phyloP scores from a whole-genome alignment of 306 rosid species.

The Trifolium dubium region DNA sequence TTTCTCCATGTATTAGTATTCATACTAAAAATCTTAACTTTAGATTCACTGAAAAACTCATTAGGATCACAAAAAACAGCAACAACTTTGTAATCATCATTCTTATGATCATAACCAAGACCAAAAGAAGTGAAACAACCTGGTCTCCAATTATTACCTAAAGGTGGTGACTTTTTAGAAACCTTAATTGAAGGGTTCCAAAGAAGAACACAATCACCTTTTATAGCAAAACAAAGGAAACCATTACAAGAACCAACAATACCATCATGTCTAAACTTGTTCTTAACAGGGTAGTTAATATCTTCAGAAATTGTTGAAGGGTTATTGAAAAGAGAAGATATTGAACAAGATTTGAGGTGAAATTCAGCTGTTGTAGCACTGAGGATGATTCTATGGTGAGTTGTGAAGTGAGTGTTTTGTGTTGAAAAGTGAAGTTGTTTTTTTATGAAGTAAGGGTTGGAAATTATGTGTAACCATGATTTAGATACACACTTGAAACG shows the following conservation, averaged over 20 bases:
- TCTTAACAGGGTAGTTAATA: constrained; percentile 54
- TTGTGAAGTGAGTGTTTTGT: constrained; percentile 35
- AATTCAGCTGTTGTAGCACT: constrained; percentile 55
- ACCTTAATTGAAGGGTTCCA: constrained; percentile 57
- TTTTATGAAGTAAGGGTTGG: constrained; percentile 46
- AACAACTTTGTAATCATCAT: constrained; percentile 54
- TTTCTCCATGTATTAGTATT: constrained; percentile 46
- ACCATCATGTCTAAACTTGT: constrained; percentile 53
- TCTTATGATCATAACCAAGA: constrained; percentile 54
- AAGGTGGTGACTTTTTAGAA: constrained; percentile 58
- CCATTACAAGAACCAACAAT: constrained; percentile 61
- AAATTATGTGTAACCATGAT: constrained; percentile 50
- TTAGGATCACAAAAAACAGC: constrained; percentile 57
- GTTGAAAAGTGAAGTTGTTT: constrained; percentile 45
- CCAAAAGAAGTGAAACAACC: constrained; percentile 60
- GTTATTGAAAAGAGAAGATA: constrained; percentile 40
- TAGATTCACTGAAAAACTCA: constrained; percentile 45
- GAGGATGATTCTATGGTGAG: constrained; percentile 49
- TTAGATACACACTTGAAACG: constrained; percentile 55
- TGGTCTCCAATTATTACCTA: constrained; percentile 56
- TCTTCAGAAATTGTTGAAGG: constrained; percentile 40
- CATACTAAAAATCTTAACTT: constrained; percentile 49
- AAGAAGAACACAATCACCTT: constrained; percentile 56
- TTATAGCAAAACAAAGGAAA: constrained; percentile 54
- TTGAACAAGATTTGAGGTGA: constrained; percentile 49